Evolutionary conservation across 768 basidiomycete species (phyloP), one percentile per base, ranked within the genome.

Genomic region (Sutorius australiensis): DNA sequence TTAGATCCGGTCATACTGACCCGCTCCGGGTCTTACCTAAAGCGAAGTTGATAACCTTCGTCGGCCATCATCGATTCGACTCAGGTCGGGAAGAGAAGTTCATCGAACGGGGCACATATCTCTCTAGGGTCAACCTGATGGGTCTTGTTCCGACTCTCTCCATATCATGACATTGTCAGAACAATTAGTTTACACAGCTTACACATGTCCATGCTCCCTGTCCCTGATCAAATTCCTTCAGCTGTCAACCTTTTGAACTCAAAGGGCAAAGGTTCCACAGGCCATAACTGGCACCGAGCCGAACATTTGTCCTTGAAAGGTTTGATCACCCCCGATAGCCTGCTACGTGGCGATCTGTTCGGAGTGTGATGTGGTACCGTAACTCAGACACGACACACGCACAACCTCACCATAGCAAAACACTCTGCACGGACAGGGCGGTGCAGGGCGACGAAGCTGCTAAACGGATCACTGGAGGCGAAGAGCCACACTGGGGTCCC

Each of bases 21-120:
- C 44, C 41, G 21, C 48, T 19, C 49, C 45, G 17, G 46, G 54
- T 28, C 46, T 39, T 50, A 57, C 61, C 61, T 50, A 17, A 9
- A 62, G 41, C 46, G 62, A 64, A 64, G 62, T 32, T 56, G 57
- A 64, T 65, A 65, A 9, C 56, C 62, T 65, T 64, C 53, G 56
- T 53, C 61, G 48, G 58, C 61, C 54, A 61, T 63, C 46, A 58
- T 27, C 46, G 45, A 45, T 51, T 56, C 38, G 40, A 42, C 51
- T 55, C 53, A 30, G 32, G 52, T 31, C 45, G 45, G 47, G 46
- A 56, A 61, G 54, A 48, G 61, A 61, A 61, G 60, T 11, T 10
- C 46, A 28, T 21, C 38, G 17, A 54, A 28, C 24, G 24, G 34
- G 12, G 16, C 16, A 39, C n/a, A 8, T n/a, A n/a, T n/a, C n/a